phyloP scores from a whole-genome alignment of 768 basidiomycete species.

The Mycena kentingensis region DNA sequence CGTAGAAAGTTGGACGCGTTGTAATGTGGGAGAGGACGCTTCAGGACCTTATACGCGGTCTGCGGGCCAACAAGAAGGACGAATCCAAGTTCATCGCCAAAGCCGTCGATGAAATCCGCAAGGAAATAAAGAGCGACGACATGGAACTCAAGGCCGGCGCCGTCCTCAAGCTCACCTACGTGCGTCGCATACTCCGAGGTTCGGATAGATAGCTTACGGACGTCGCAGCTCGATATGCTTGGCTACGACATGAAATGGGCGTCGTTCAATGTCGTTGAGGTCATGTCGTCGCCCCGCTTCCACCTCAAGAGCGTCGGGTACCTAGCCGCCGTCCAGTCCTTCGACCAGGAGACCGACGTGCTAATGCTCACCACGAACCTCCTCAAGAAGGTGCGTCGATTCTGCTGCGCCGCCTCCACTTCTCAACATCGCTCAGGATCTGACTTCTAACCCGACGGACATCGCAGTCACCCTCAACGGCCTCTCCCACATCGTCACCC shows the following conservation, averaged over 20 bases:
- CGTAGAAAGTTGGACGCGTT: conserved; percentile 19
- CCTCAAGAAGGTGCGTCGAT: conserved; percentile 77
- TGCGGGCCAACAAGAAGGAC: conserved; percentile 94
- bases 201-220: conserved; percentile 1
- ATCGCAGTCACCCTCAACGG: conserved; percentile 78
- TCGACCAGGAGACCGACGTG: conserved; percentile 92
- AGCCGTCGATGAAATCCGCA: conserved; percentile 91
- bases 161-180: conserved; percentile 94
- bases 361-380: conserved; percentile 96
- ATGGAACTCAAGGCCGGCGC: conserved; percentile 97
- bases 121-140: conserved; percentile 89
- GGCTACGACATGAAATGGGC: conserved; percentile 95
- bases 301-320: conserved; percentile 97
- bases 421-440: conserved; percentile 56
- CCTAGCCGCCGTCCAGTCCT: conserved; percentile 89
- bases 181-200: conserved; percentile 45
- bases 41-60: conserved; percentile 91
- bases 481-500: conserved; percentile 80
- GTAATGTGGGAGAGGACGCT: conserved; percentile 95
- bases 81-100: conserved; percentile 89
- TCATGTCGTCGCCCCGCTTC: conserved; percentile 91
- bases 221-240: conserved; percentile 90
- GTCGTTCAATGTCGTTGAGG: conserved; percentile 95
- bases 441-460: conserved; percentile 75
- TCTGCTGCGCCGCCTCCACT: not conserved